Base-by-base conservation (phyloP, 306 rosid genomes). In the Corylus heterophylla region DNA sequence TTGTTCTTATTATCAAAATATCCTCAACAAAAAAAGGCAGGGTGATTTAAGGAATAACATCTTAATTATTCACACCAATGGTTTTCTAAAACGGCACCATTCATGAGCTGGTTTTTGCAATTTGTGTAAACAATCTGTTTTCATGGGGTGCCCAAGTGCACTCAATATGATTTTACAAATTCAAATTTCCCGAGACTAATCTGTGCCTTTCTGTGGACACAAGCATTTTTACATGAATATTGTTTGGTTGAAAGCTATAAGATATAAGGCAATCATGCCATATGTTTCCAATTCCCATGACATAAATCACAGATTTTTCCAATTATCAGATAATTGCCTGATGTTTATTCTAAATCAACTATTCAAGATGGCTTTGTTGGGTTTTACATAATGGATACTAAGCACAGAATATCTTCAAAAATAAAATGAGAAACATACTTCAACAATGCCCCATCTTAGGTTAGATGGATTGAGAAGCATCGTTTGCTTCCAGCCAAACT, bases 401-500 rank as follows among this genome's bases (percentile, higher is more conserved):
- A 39, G 77, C 37, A 54, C 5, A 78, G 12, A 50, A 44, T 54
- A 9, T 62, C 44, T 35, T 71, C 4, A 0, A 1, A 69, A 55
- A 4, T 61, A 20, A 79, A 64, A 58, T 39, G 58, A 39, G 52
- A 22, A 76, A 51, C 22, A 44, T 54, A 49, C 54, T 39, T 18
- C 50, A 29, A 27, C 1, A n/a, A 66, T n/a, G 37, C 54, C 51
- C 51, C 72, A 8, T n/a, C 17, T n/a, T 27, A 64, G 16, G 44
- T 63, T 17, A 67, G 71, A 50, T 29, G 72, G 13, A 39, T 35
- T n/a, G 56, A 69, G 4, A 51, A 76, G 42, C 68, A 63, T 55
- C 20, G 59, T 44, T 62, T 81, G 49, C 77, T 12, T 25, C 11
- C 45, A 77, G 54, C 84, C 77, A 76, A 87, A 42, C 25, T 47